Conservation (phyloP, 441 rosid genomes). For the Caryocar brasiliense region DNA sequence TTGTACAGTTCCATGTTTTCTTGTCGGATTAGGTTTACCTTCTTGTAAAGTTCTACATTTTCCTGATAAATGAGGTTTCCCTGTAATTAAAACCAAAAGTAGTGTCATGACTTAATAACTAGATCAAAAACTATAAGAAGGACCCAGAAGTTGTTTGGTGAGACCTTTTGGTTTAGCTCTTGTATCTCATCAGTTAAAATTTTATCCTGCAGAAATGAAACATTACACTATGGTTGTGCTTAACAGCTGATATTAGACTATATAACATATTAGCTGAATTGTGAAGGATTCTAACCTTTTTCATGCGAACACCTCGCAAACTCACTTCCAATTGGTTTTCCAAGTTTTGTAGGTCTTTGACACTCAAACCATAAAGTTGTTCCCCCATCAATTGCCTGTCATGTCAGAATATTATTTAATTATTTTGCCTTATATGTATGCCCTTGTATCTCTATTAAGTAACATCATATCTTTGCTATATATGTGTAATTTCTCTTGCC, state of each 20-base stretch:
- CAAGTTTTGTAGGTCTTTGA: conserved; percentile 32
- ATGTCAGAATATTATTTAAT: conserved; percentile 3
- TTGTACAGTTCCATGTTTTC: conserved; percentile 33
- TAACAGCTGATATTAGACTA: neutral
- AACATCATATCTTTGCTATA: too few relatives aligned
- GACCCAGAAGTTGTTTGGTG: neutral
- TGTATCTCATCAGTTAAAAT: conserved; percentile 29
- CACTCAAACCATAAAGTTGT: conserved; percentile 34
- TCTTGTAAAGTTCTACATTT: conserved; percentile 44
- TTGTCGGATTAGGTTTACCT: conserved; percentile 30
- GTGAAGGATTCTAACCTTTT: conserved; percentile 25
- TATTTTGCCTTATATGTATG: too few relatives aligned
- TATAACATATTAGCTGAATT: neutral
- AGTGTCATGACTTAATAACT: neutral
- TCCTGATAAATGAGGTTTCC: conserved; percentile 37
- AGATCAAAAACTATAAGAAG: neutral
- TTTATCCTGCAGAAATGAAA: conserved; percentile 29
- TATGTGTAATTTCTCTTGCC: too few relatives aligned
- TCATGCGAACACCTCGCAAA: conserved; percentile 30
- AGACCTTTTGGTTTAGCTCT: conserved; percentile 34
- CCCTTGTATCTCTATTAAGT: too few relatives aligned
- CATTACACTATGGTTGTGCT: neutral
- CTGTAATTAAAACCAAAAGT: conserved; percentile 5
- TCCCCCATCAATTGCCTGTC: conserved; percentile 45
- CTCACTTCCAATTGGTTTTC: conserved; percentile 44